These are phyloP conservation scores for Aspergillus glaucus DNA, from an alignment of 2,329 filamentous ascomycete species.

Conservation along the genomic window DNA sequence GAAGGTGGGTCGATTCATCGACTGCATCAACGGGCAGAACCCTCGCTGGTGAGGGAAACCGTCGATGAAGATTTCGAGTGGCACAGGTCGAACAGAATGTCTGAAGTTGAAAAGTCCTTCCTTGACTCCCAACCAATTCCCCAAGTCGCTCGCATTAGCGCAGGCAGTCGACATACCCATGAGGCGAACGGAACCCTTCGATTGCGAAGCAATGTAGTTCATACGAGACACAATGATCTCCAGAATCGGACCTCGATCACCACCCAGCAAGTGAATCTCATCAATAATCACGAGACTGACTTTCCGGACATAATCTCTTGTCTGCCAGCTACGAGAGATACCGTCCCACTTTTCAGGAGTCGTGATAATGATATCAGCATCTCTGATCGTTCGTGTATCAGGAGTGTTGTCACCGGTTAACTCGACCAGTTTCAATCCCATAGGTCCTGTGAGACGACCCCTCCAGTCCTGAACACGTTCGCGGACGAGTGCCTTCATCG, in stretches of 20 bases:
- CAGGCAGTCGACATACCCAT: slow-evolving; percentile 99
- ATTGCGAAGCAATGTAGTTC: slow-evolving; percentile 98
- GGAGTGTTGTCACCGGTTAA: slow-evolving; percentile 97
- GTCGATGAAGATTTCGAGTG: slow-evolving; percentile 93
- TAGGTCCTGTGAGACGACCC: slow-evolving; percentile 67
- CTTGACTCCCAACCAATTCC: slow-evolving; percentile 95
- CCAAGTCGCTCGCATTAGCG: slow-evolving; percentile 88
- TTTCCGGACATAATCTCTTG: slow-evolving; percentile 88
- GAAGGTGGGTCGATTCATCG: slow-evolving; percentile 97
- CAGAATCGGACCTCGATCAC: slow-evolving; percentile 91
- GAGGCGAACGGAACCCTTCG: slow-evolving; percentile 78
- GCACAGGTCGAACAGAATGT: slow-evolving; percentile 93
- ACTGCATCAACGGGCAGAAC: slow-evolving; percentile 97
- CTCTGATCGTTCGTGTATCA: slow-evolving; percentile 87
- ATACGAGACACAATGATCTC: slow-evolving; percentile 91
- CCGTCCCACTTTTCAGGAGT: slow-evolving; percentile 99
- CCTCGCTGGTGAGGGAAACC: slow-evolving; percentile 92
- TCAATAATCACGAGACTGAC: slow-evolving; percentile 97
- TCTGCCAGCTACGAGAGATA: slow-evolving; percentile 98
- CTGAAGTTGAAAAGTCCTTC: slow-evolving; percentile 95
- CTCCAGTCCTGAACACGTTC: slow-evolving; percentile 96
- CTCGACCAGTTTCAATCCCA: slow-evolving; percentile 88
- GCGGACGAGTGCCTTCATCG: slow-evolving; percentile 97
- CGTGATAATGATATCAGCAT: slow-evolving; percentile 96
- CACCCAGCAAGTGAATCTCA: slow-evolving; percentile 94